These are phyloP conservation scores for Clitopilus passeckerianus DNA, from an alignment of 768 basidiomycete genomes.

Conservation along the genomic window DNA sequence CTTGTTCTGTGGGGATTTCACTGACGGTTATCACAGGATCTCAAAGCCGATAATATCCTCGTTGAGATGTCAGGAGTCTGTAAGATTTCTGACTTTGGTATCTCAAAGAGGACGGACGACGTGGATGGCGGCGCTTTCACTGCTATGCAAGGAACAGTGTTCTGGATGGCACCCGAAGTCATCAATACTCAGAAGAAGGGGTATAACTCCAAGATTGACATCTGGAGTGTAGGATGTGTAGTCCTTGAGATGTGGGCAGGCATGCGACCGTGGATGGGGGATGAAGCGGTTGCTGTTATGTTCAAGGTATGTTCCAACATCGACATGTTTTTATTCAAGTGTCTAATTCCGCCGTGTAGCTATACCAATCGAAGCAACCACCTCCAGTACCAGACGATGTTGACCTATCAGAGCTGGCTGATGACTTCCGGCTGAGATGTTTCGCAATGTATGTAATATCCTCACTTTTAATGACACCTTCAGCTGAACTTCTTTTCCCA, in stretches of 20 bases:
- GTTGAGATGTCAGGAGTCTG: slow-evolving; percentile 89
- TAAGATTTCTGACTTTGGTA: slow-evolving; percentile 98
- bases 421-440: slow-evolving; percentile 85
- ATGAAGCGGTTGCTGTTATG: slow-evolving; percentile 90
- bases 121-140: slow-evolving; percentile 80
- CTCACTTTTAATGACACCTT: not conserved
- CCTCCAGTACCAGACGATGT: slow-evolving; percentile 90
- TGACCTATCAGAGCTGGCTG: slow-evolving; percentile 64
- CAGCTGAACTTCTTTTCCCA: slow-evolving; percentile 18
- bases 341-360: slow-evolving; percentile 32
- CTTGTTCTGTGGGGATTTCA: not conserved
- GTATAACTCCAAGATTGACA: slow-evolving; percentile 96
- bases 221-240: slow-evolving; percentile 99
- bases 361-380: slow-evolving; percentile 78
- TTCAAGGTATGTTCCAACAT: slow-evolving; percentile 62
- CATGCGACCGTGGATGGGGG: slow-evolving; percentile 89
- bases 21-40: slow-evolving; percentile 49
- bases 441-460: slow-evolving; percentile 70
- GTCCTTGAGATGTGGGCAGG: slow-evolving; percentile 99
- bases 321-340: not conserved
- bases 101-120: slow-evolving; percentile 93
- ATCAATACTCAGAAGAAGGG: slow-evolving; percentile 83
- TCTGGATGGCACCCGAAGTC: slow-evolving; percentile 99
- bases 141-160: slow-evolving; percentile 96
- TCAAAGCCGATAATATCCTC: slow-evolving; percentile 98